These are phyloP conservation scores for Pulveroboletus sp. DNA, from an alignment of 768 basidiomycete species.

Conservation along the genomic window DNA sequence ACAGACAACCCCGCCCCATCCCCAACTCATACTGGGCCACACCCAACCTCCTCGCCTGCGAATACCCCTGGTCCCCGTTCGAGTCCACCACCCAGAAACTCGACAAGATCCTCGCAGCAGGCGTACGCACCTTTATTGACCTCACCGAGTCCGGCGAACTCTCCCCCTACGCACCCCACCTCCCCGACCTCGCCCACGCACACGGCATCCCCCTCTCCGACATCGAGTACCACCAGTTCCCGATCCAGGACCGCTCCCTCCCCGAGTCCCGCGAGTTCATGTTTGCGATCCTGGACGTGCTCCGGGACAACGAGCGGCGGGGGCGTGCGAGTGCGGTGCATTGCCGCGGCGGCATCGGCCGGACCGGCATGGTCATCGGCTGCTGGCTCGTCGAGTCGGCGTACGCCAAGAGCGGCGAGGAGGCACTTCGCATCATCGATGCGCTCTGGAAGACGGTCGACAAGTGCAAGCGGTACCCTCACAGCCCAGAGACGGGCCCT, in stretches of 20 bases:
- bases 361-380: slow-evolving; percentile 61
- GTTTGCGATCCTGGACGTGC: slow-evolving; percentile 53
- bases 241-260: slow-evolving; percentile 69
- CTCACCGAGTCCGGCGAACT: slow-evolving; percentile 82
- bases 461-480: slow-evolving; percentile 72
- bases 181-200: slow-evolving; percentile 49
- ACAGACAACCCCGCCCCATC: slow-evolving; percentile 51
- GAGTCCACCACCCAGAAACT: slow-evolving; percentile 60
- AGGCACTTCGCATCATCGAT: slow-evolving; percentile 64
- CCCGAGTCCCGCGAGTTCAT: slow-evolving; percentile 61
- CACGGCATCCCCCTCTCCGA: slow-evolving; percentile 53
- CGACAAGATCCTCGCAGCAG: slow-evolving; percentile 66
- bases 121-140: slow-evolving; percentile 80
- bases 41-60: slow-evolving; percentile 68
- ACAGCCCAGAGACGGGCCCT: slow-evolving; percentile 77
- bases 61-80: slow-evolving; percentile 74
- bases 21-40: slow-evolving; percentile 90
- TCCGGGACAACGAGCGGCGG: slow-evolving; percentile 57
- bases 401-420: slow-evolving; percentile 56
- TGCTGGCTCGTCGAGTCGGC: slow-evolving; percentile 77
- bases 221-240: slow-evolving; percentile 77
- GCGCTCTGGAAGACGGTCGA: slow-evolving; percentile 73
- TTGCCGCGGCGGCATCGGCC: slow-evolving; percentile 76
- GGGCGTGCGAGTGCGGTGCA: slow-evolving; percentile 71
- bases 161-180: slow-evolving; percentile 56